Percentiles rank a stretch among this genome's conserved stretches.
phyloP scores from a whole-genome alignment of 2,329 filamentous ascomycete species.

The Thelonectria discophora region DNA sequence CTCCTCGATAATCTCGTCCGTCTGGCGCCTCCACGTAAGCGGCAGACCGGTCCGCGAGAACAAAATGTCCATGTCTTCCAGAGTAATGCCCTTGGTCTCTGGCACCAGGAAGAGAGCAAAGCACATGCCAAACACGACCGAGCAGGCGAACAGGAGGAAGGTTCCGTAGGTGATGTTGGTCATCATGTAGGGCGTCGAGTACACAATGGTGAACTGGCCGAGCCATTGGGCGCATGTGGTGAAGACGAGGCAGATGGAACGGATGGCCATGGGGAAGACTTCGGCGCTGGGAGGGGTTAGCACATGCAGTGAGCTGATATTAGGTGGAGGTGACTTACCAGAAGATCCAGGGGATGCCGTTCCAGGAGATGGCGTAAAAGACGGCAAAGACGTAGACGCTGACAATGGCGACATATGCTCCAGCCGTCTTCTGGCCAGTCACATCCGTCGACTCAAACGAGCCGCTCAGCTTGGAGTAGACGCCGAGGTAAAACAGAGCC shows the following conservation, averaged over 20 bases:
- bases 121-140: slow-evolving; percentile 19
- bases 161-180: slow-evolving; percentile 26
- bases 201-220: slow-evolving; percentile 42
- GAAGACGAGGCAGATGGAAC: slow-evolving; percentile 39
- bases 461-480: too few relatives aligned
- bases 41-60: too few relatives aligned
- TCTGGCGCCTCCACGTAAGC: too few relatives aligned
- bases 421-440: too few relatives aligned
- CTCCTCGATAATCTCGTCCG: too few relatives aligned
- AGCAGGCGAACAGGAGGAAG: slow-evolving; percentile 29
- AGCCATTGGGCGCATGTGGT: slow-evolving; percentile 43
- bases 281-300: slow-evolving; percentile 26
- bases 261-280: slow-evolving; percentile 41
- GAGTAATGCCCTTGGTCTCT: slow-evolving; percentile 36
- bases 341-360: slow-evolving; percentile 30
- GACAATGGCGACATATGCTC: too few relatives aligned
- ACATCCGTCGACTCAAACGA: too few relatives aligned
- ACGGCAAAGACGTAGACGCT: slow-evolving; percentile 11
- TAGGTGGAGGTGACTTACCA: slow-evolving; percentile 21
- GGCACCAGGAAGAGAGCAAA: slow-evolving; percentile 28
- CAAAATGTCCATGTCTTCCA: slow-evolving; percentile 36
- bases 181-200: slow-evolving; percentile 44
- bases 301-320: too few relatives aligned
- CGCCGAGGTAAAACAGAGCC: too few relatives aligned
- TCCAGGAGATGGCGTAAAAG: slow-evolving; percentile 15